These are phyloP conservation scores for Colletotrichum lentis DNA, from an alignment of 2,329 filamentous ascomycete species.

Conservation along the genomic window DNA sequence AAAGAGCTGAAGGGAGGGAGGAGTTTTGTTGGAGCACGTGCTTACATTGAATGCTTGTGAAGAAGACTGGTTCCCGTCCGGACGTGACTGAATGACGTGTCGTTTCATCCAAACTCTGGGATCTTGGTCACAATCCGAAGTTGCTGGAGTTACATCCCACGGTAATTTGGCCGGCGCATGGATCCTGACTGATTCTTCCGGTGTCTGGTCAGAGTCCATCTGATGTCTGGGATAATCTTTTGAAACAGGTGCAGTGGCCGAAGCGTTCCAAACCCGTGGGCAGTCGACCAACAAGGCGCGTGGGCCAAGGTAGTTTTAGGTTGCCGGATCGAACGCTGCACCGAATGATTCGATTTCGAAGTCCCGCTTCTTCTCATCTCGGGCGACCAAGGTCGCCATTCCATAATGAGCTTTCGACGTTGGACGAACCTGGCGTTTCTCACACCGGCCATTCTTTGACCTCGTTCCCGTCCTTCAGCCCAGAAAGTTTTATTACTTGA, in stretches of 20 bases:
- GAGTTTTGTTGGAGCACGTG: conserved; percentile 31
- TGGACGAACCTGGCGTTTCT: conserved; percentile 26
- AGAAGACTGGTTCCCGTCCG: not conserved
- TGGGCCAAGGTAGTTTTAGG: conserved; percentile 14
- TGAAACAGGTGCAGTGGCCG: conserved; percentile 28
- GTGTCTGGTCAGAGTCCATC: conserved; percentile 29
- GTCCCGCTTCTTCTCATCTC: not conserved
- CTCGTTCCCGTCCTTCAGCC: no score
- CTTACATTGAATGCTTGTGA: not conserved
- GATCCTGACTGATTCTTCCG: conserved; percentile 24
- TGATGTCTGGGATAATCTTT: conserved; percentile 22
- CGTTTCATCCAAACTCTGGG: conserved; percentile 11
- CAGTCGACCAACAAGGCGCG: conserved; percentile 12
- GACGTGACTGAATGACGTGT: conserved; percentile 29
- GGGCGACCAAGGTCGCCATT: not conserved
- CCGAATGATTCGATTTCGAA: conserved; percentile 11
- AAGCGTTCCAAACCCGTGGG: conserved; percentile 22
- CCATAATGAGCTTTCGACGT: not conserved
- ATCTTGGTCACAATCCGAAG: conserved; percentile 22
- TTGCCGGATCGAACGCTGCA: conserved; percentile 4
- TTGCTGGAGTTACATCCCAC: conserved; percentile 22
- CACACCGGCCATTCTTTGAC: not conserved
- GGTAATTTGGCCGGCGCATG: conserved; percentile 28
- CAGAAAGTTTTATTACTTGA: not conserved
- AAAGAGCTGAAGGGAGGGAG: conserved; percentile 19